Percentiles rank a stretch among this genome's conserved stretches.
Evolutionary conservation across 495 filamentous ascomycete genomes (phyloP).

Genomic region (Hamigera avellanea): DNA sequence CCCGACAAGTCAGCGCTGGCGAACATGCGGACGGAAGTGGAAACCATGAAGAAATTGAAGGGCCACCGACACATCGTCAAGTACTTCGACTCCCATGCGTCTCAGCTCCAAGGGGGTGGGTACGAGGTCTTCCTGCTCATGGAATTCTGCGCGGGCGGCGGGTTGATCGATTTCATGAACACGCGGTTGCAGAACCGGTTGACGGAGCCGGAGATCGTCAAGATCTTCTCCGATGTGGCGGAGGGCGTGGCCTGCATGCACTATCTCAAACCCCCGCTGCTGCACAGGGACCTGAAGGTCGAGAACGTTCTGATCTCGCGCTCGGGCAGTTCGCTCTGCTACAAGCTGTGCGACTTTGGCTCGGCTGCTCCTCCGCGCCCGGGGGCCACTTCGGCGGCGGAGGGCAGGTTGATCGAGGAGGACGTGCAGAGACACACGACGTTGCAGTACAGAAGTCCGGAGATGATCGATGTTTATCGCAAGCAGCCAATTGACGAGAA

Average conservation of each 20-base stretch:
- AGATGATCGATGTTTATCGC: slow-evolving; percentile 97
- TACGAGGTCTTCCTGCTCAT: slow-evolving; percentile 98
- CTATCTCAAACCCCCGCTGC: slow-evolving; percentile 85
- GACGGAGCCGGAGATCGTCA: slow-evolving; percentile 93
- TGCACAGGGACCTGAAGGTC: slow-evolving; percentile 94
- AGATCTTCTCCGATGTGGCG: slow-evolving; percentile 91
- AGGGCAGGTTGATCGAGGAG: slow-evolving; percentile 87
- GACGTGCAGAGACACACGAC: slow-evolving; percentile 97
- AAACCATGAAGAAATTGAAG: slow-evolving; percentile 98
- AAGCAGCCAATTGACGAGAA: slow-evolving; percentile 98
- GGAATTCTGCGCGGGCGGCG: slow-evolving; percentile 80
- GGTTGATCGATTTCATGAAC: slow-evolving; percentile 99
- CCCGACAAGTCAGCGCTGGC: slow-evolving; percentile 88
- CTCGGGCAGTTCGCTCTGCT: slow-evolving; percentile 45
- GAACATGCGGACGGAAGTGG: slow-evolving; percentile 95
- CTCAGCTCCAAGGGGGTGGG: slow-evolving; percentile 79
- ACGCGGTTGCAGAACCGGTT: slow-evolving; percentile 90
- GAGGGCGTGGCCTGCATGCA: slow-evolving; percentile 99
- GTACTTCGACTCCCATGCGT: slow-evolving; percentile 96
- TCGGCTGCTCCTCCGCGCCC: slow-evolving; percentile 76
- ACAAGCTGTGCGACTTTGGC: slow-evolving; percentile 98
- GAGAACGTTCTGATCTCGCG: slow-evolving; percentile 92
- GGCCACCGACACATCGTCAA: slow-evolving; percentile 93
- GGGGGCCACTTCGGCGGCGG: slow-evolving; percentile 71
- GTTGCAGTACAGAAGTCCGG: slow-evolving; percentile 91